Base-by-base conservation (phyloP, 768 basidiomycete genomes). In the Naematelia aurantialba region DNA sequence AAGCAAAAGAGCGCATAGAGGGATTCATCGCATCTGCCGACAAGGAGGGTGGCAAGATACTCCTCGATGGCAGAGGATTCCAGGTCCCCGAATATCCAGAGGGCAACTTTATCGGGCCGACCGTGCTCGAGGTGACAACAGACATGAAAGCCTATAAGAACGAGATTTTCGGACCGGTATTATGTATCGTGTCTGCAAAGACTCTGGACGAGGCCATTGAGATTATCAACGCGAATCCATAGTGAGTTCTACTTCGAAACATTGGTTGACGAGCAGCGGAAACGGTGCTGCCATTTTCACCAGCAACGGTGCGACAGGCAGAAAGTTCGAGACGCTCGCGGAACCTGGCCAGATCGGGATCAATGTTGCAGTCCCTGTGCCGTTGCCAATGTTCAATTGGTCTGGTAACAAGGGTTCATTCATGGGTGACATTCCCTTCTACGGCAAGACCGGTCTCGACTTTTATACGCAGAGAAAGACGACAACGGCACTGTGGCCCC, bases 401-500 rank as follows among this genome's bases (percentile, higher is more conserved):
- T 91, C 89, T 68, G 94, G 96, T 25, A 94, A 92, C 80, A 94
- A 92, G 81, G 79, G 71, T 5, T 59, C 56, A 3, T 85, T 85
- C 68, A 78, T 92, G 56, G 91, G 91, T 22, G 89, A 93, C 71
- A 84, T 91, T 46, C 86, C 87, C 3, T 93, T 96, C 80, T 96
- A 96, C 67, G 93, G 93, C 26, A 88, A 88, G 77, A 84, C 86
- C 63, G 93, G 89, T 24, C 83, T 97, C 78, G 89, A 89, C 76
- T 98, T 98, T 80, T 98, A 92, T 75, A 98, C 94, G 2, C 88
- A 92, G 77, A 87, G 91, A 77, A 97, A 90, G 91, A 97, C 93
- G 1, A 91, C 85, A 4, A 98, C 93, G 2, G 87, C 89, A 58
- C 83, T 97, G 22, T 97, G 93, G 93, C 87, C 85, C 69, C 83